Evolutionary conservation across 2,329 filamentous ascomycete species (phyloP), one percentile per base, ranked within the genome.

Genomic region (Phaeosphaeriaceae sp.): DNA sequence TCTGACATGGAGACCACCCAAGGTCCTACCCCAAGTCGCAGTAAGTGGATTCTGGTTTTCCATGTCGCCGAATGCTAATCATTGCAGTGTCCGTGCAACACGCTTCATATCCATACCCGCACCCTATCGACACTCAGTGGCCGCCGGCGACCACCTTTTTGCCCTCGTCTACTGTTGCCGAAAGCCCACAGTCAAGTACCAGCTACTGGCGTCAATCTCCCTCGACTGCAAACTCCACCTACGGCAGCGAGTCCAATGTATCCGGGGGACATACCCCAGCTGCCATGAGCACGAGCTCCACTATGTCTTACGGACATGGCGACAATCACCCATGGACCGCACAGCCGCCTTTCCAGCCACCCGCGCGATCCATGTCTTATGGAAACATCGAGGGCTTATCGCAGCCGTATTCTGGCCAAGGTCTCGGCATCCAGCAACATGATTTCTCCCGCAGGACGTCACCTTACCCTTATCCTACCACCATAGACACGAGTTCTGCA

Each of bases 291-390:
- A 69, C 70, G 22, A 70, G 69, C 56, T 75, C 75, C n/a, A 73
- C 71, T 24, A 73, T 76, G 69, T 74, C 73, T 20, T 75, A 75
- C 42, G 71, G 62, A 25, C 72, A 70, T 45, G 69, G 68, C 50
- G 75, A 76, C 19, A 57, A 49, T n/a, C 73, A 71, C 20, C 57
- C 62, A 40, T 76, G 73, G 74, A 56, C 56, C 7, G 66, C 63
- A 31, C 66, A 72, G 51, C 63, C 67, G 25, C 55, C 62, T 15
- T 71, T 74, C 15, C 72, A 74, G 44, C 69, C 71, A 3, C 75
- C 75, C 4, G 66, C 72, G 22, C 64, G 76, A 53, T 77, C 75
- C 7, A 78, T 79, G 76, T 79, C 76, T 0, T 79, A 77, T 48
- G 74, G 76, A 3, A 74, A 77, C 40, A 77, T 78, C 10, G 76